Conservation (phyloP, 225 moss, liverwort and hornwort genomes). For the Lunularia cruciata region DNA sequence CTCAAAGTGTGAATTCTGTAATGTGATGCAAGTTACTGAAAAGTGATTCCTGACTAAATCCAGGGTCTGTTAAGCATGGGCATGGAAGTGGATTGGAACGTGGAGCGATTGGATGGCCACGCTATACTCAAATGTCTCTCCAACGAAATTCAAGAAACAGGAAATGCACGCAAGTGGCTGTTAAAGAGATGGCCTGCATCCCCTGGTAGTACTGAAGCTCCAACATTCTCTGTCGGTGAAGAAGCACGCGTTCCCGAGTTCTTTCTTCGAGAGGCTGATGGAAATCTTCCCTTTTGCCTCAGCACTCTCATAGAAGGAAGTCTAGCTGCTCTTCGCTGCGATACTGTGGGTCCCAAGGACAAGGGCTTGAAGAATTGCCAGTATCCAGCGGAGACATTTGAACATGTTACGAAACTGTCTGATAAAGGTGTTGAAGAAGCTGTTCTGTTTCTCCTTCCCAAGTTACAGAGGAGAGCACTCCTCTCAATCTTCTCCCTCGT, state of each 20-base stretch:
- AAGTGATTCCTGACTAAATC: not conserved
- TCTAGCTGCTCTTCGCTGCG: slow-evolving; percentile 4
- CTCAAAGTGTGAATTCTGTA: no score
- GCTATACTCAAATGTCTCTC: not conserved
- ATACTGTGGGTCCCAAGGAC: not conserved
- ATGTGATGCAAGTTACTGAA: no score
- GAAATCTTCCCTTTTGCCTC: not conserved
- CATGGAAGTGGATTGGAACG: not conserved
- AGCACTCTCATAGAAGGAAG: slow-evolving; percentile 15
- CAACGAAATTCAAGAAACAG: not conserved
- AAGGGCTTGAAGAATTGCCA: not conserved
- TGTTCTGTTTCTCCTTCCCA: slow-evolving; percentile 22
- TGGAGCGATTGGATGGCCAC: not conserved
- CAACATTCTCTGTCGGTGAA: not conserved
- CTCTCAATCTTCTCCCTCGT: slow-evolving; percentile 17
- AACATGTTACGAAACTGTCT: slow-evolving; percentile 4
- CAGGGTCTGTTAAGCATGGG: not conserved
- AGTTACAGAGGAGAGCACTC: slow-evolving; percentile 16
- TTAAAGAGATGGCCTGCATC: not conserved
- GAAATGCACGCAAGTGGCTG: not conserved
- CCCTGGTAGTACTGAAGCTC: not conserved
- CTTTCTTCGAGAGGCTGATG: not conserved
- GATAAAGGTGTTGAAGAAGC: slow-evolving; percentile 26
- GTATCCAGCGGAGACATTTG: not conserved
- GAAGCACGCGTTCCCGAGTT: not conserved